These are phyloP conservation scores for Bruguiera parviflora DNA, from an alignment of 345 rosid genomes.

Conservation along the genomic window DNA sequence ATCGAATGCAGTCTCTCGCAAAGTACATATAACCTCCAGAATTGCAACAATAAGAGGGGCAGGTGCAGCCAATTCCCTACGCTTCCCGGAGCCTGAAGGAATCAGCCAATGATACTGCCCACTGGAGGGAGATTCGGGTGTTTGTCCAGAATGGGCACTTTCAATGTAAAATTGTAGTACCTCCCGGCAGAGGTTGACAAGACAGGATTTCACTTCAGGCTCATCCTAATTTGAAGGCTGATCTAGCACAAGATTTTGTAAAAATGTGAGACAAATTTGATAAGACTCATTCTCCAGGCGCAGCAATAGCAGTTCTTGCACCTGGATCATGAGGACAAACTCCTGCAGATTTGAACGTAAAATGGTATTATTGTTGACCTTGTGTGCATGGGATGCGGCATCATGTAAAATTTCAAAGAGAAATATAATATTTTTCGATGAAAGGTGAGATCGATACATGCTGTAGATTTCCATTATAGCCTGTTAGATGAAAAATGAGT, in stretches of 20 bases:
- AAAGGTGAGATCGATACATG: constrained; percentile 71
- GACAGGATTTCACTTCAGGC: constrained; percentile 58
- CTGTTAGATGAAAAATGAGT: constrained; percentile 40
- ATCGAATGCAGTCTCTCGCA: constrained; percentile 70
- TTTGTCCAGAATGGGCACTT: constrained; percentile 44
- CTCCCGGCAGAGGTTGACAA: constrained; percentile 71
- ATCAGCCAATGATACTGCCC: constrained; percentile 54
- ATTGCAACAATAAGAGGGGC: constrained; percentile 77
- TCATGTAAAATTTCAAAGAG: constrained; percentile 77
- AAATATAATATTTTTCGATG: constrained; percentile 61
- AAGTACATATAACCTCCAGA: constrained; percentile 68
- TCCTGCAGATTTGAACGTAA: constrained; percentile 76
- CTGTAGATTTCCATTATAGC: constrained; percentile 91
- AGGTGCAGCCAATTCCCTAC: constrained; percentile 74
- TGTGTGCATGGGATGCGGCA: constrained; percentile 76
- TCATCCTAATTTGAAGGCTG: constrained; percentile 50
- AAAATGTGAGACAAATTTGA: constrained; percentile 83
- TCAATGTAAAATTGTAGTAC: constrained; percentile 66
- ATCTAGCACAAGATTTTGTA: constrained; percentile 73
- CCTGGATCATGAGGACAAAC: constrained; percentile 77
- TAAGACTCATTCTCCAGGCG: constrained; percentile 93
- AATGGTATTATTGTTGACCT: constrained; percentile 49
- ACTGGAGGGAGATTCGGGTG: constrained; percentile 34
- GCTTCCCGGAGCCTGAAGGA: constrained; percentile 83
- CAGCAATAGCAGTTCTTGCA: constrained; percentile 92